Evolutionary conservation across 192 early-diverging fungal species (phyloP), one percentile per base, ranked within the genome.

Genomic region (Globomyces pollinis-pini): DNA sequence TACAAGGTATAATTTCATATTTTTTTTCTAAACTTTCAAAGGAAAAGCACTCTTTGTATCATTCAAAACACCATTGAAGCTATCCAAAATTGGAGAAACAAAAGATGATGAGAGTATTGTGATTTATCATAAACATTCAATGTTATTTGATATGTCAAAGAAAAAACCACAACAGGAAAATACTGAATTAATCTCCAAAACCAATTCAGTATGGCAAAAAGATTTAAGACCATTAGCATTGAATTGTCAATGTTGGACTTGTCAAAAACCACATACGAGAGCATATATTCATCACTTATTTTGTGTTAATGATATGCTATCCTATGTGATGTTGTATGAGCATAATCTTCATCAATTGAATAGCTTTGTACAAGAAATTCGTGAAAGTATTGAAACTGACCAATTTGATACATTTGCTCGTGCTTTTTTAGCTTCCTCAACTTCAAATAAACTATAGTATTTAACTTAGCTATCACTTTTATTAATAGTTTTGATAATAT

Each of bases 241-340:
- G 13, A 9, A 24, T 9, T 56, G 53, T 33, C 7, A 41, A 11
- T 56, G 53, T 33, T 56, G 16, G 16, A 29, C 53, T 1, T 56
- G 53, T 3, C n/a, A 56, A 35, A n/a, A 20, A 2, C 31, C 31
- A 32, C 53, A 56, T 35, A 28, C 53, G 3, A 36, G 53, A 20
- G 53, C 53, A 18, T 56, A 56, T 33, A 56, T 56, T 41, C 16
- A 56, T 20, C 53, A 56, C 36, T 29, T 56, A 7, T 20, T 56
- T 11, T 26, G 26, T 8, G 53, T 56, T 7, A 20, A 56, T 9
- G 53, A 56, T 20, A 56, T 56, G 53, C 26, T 56, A 8, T 29
- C 53, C 1, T 29, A 56, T 29, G 28, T 56, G n/a, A 21, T 28
- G 6, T 24, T 56, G 20, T 15, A 28, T n/a, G 32, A 56, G 32